Evolutionary conservation across 495 filamentous ascomycete genomes (phyloP).

Genomic region (Lichenothelia convexa): DNA sequence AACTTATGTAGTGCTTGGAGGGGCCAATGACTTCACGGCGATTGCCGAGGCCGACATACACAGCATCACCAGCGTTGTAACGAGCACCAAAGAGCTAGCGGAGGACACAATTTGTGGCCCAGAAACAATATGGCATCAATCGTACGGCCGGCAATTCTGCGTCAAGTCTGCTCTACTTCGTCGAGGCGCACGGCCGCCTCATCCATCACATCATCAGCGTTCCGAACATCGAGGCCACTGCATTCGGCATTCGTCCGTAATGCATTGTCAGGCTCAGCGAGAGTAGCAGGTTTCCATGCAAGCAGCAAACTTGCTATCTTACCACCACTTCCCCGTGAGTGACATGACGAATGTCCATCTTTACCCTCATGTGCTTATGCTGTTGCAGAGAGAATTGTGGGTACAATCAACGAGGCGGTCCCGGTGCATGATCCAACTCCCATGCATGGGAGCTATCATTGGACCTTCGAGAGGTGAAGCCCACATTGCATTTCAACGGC

Average conservation of each 20-base stretch:
- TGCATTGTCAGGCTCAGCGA: constrained; percentile 9
- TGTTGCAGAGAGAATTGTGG: background rate
- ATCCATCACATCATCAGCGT: constrained; percentile 9
- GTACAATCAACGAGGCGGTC: constrained; percentile 67
- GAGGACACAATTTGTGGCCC: background rate
- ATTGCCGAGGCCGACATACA: too few species aligned
- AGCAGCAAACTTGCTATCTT: constrained; percentile 21
- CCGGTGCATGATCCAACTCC: constrained; percentile 52
- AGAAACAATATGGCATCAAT: constrained; percentile 21
- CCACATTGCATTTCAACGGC: background rate
- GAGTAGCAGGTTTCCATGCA: constrained; percentile 26
- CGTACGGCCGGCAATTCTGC: constrained; percentile 18
- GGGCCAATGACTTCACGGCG: too few species aligned
- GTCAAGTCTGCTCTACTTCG: constrained; percentile 14
- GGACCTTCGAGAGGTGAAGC: constrained; percentile 76
- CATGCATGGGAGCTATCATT: constrained; percentile 88
- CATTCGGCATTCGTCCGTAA: constrained; percentile 10
- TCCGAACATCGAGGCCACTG: constrained; percentile 9
- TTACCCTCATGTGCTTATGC: background rate
- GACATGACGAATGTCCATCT: background rate
- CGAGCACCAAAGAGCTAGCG: too few species aligned
- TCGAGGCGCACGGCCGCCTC: constrained; percentile 11
- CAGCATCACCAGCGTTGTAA: too few species aligned
- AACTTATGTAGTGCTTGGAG: too few species aligned
- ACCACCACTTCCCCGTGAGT: constrained; percentile 28